Base-by-base conservation (phyloP, 1,284 basidiomycete species). In the Trametes hirsuta region DNA sequence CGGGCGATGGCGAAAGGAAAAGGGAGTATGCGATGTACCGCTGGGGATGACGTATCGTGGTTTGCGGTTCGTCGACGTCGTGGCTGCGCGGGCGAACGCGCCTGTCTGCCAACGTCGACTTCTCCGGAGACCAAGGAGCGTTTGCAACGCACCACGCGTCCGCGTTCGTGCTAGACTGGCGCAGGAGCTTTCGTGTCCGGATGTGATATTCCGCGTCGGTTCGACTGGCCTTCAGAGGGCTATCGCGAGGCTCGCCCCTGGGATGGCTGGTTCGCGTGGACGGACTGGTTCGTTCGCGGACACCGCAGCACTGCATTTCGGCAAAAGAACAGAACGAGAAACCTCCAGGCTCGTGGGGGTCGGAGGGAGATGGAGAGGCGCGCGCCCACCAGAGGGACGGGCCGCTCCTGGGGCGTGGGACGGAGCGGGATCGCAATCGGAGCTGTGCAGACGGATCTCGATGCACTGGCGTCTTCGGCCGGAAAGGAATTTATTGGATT, bases 11-110 rank as follows among this genome's bases (percentile, higher is more conserved):
- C 30, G 30, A 30, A 30, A 30, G 30, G 30, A 30, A 30, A 30
- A 30, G 48, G 21, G 25, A 6, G 3, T 25, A 10, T 12, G 21
- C 6, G 2, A n/a, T 44, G 50, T 36, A 40, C 45, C 30, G 36
- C 24, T 48, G 56, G 57, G 61, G 63, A 64, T 59, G 63, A 64
- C 53, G 63, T 61, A 24, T 12, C 12, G 10, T 56, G 62, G 55
- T 60, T 24, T 49, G 18, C 47, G 25, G 44, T 44, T 36, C 42
- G 45, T 34, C 41, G n/a, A 37, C 30, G 30, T 25, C n/a, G 41
- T 15, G 14, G 50, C 3, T 25, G 59, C 15, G 55, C 24, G 25
- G 46, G 40, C 34, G 35, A 21, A 46, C 35, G 21, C 44, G 44
- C 48, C 57, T 55, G 59, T 51, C 55, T 49, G 59, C 58, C 54